A percentile compares a stretch with the other conserved stretches of the same genome.
phyloP scores from a whole-genome alignment of 768 basidiomycete species.

The Hygrocybe punicea region DNA sequence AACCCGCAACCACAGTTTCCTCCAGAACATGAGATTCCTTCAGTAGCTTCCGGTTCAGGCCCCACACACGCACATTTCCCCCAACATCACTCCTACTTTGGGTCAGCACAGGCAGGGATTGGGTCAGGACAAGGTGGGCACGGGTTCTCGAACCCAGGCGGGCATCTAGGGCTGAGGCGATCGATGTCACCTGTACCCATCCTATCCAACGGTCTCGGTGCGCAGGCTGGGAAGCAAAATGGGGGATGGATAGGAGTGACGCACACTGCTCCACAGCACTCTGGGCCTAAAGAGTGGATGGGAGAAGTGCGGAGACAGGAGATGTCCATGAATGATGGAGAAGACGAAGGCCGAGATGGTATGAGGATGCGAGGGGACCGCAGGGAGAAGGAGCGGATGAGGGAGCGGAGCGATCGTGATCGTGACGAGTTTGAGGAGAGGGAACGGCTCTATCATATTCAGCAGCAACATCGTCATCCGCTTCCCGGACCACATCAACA shows the following conservation, averaged over 20 bases:
- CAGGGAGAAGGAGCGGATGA: conserved; percentile 8
- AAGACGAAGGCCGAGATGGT: conserved; percentile 4
- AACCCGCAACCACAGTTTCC: conserved; percentile 10
- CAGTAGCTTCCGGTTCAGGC: conserved; percentile 23
- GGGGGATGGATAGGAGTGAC: conserved; percentile 35
- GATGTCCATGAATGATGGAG: conserved; percentile 12
- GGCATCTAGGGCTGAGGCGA: conserved; percentile 21
- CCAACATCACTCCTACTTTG: conserved; percentile 36
- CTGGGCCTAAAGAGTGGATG: conserved; percentile 19
- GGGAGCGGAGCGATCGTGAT: conserved; percentile 10
- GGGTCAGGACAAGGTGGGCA: conserved; percentile 1
- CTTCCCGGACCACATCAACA: conserved; percentile 28
- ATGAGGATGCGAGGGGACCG: conserved; percentile 1
- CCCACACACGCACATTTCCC: conserved; percentile 21
- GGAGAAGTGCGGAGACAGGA: conserved; percentile 15
- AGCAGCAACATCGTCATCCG: conserved; percentile 22
- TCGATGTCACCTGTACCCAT: conserved; percentile 40
- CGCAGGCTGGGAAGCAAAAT: conserved; percentile 25
- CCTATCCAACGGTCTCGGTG: conserved; percentile 25
- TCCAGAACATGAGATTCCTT: conserved; percentile 24
- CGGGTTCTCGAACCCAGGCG: conserved; percentile 8
- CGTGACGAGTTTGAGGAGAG: conserved; percentile 17
- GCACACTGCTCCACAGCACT: conserved; percentile 28
- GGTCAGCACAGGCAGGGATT: conserved; percentile 9
- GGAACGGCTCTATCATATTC: conserved; percentile 21